A percentile compares a stretch with the other conserved stretches of the same genome.
Conservation (phyloP, 495 filamentous ascomycete genomes). For the Penicillium salamii region DNA sequence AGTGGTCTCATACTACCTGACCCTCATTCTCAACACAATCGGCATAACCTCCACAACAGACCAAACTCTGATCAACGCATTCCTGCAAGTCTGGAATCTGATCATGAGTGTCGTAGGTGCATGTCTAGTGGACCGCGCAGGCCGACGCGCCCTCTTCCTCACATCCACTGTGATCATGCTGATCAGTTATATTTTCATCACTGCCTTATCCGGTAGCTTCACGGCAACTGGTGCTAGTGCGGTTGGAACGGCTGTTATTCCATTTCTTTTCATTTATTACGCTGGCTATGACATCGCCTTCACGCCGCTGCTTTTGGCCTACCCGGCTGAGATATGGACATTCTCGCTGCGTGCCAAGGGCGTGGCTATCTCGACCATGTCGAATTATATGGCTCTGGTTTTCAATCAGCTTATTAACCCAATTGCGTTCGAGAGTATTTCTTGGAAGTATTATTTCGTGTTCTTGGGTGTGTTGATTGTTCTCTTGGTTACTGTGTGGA, state of each 20-base stretch:
- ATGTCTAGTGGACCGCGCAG: slow-evolving; percentile 50
- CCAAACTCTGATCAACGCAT: slow-evolving; percentile 29
- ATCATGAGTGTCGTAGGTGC: slow-evolving; percentile 38
- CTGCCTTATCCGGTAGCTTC: slow-evolving; percentile 49
- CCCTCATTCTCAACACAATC: slow-evolving; percentile 49
- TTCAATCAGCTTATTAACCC: slow-evolving; percentile 56
- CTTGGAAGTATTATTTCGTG: slow-evolving; percentile 58
- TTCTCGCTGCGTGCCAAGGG: slow-evolving; percentile 67
- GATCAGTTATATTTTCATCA: slow-evolving; percentile 50
- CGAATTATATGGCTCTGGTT: slow-evolving; percentile 50
- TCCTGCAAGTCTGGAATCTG: slow-evolving; percentile 13
- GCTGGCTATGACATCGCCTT: slow-evolving; percentile 54
- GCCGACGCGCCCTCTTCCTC: slow-evolving; percentile 52
- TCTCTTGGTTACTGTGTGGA: slow-evolving; percentile 55
- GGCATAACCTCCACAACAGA: slow-evolving; percentile 45
- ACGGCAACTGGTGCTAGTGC: slow-evolving; percentile 35
- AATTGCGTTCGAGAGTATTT: slow-evolving; percentile 39
- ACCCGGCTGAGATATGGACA: slow-evolving; percentile 60
- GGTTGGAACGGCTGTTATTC: slow-evolving; percentile 50
- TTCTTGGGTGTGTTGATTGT: slow-evolving; percentile 53
- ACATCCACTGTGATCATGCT: slow-evolving; percentile 53
- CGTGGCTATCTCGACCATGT: slow-evolving; percentile 58
- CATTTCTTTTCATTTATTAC: slow-evolving; percentile 56
- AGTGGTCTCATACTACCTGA: slow-evolving; percentile 59
- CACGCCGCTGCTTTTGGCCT: slow-evolving; percentile 56